Evolutionary conservation across 108 stramenopile genomes (phyloP), one percentile per base, ranked within the genome.

Genomic region (Nitzschia inconspicua): DNA sequence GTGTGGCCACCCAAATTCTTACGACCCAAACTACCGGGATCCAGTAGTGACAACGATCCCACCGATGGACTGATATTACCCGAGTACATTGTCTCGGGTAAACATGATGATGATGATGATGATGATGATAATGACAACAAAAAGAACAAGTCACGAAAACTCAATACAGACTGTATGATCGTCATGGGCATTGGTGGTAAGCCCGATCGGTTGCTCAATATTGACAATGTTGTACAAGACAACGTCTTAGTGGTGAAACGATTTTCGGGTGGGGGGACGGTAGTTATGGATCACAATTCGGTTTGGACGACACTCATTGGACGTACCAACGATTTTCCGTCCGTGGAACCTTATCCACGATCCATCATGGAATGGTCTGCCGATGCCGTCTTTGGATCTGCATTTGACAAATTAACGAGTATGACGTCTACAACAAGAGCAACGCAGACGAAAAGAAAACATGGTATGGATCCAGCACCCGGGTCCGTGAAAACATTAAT

Each of bases 191-290:
- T 96, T 24, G 88, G 93, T 16, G 95, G 95, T 0, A 96, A 96
- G 64, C 73, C 85, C 4, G 67, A 85, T 18, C 44, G 68, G 26
- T 68, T 94, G 19, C 52, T 93, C 13, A 67, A 94, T 61, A 40
- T 77, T 3, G 30, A 61, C 2, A 43, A 51, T 20, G 82, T 85
- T 2, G 68, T 66, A 34, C 13, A 70, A 30, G 85, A 94, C 35
- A 54, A 72, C n/a, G 65, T 93, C 4, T 30, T 79, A 36, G 74
- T 91, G 9, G 36, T 94, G 24, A 89, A 87, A 56, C 73, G 97
- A 44, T 98, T 94, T 75, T 89, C 88, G 7, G 97, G 97, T 28
- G 97, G 95, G 7, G 97, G 97, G 14, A 98, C 95, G 9, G 97
- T 98, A 2, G 89, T 98, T 0, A 73, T 96, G 46, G 93, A 95